Percentiles rank a stretch among this genome's conserved stretches.
Evolutionary conservation across 371 early-diverging fungal genomes (phyloP).

Genomic region (Mortierella sp.): DNA sequence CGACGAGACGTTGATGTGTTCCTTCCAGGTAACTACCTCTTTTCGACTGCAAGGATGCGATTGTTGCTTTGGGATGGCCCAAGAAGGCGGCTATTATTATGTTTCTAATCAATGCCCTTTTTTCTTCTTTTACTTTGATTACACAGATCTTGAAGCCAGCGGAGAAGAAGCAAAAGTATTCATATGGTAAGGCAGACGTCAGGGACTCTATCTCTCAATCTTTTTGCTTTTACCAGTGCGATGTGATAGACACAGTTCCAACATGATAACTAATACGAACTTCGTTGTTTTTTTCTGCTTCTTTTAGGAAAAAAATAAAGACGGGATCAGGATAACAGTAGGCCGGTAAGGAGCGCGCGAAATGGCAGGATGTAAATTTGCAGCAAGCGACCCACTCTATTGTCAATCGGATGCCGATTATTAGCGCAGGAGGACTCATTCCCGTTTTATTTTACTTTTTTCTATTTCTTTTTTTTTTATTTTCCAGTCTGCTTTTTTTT

Average conservation of each 20-base stretch:
- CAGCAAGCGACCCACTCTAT: background rate
- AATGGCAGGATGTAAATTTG: background rate
- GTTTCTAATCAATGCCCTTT: background rate
- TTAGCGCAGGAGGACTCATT: slow-evolving; percentile 2
- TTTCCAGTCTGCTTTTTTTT: slow-evolving; percentile 7
- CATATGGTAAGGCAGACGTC: slow-evolving; percentile 67
- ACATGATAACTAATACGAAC: background rate
- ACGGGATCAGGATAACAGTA: background rate
- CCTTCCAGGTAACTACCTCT: slow-evolving; percentile 71
- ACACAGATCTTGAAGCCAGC: slow-evolving; percentile 57
- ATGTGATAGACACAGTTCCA: background rate
- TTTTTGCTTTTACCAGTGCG: background rate
- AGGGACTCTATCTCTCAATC: background rate
- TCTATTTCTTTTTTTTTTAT: slow-evolving; percentile 6
- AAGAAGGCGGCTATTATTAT: background rate
- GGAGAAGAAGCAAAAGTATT: slow-evolving; percentile 81
- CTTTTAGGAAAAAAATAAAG: slow-evolving; percentile 12
- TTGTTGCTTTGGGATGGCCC: background rate
- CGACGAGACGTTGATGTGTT: slow-evolving; percentile 93
- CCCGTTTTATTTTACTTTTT: background rate
- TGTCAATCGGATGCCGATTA: background rate
- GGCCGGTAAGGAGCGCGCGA: background rate
- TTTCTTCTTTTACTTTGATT: background rate
- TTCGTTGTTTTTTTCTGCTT: background rate
- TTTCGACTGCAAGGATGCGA: background rate